Evolutionary conservation across 177 flowering plant species (phyloP), one percentile per base, ranked within the genome.

Genomic region (Tripterygium wilfordii): DNA sequence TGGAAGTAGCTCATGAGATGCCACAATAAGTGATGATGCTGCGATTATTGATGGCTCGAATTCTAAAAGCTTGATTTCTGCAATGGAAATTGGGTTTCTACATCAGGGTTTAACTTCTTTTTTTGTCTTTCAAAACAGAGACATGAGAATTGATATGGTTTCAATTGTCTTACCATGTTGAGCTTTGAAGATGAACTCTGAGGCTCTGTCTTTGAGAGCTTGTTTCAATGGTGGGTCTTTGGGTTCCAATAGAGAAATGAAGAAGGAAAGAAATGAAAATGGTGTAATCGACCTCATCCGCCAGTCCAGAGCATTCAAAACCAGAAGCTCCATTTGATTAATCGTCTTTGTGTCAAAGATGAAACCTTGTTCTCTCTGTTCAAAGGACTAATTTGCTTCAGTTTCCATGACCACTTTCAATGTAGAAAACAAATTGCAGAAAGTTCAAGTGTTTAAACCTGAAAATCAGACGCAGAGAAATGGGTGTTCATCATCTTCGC

Each of bases 401-500:
- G 23, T 16, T 26, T 5, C 25, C 13, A 0, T 14, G 19, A 2
- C 26, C 12, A 10, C 28, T 13, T 15, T 2, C 15, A 3, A 14
- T 12, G 3, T 36, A 26, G 3, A 24, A 10, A 5, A 13, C 4
- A 1, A 49, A 35, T 21, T 15, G 15, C 17, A 2, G 27, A 27
- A 10, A n/a, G 8, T 6, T 15, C 1, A 12, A 18, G 7, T 2
- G 12, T 30, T 13, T 37, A n/a, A n/a, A 82, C 87, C 78, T 69
- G 83, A 30, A 78, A 48, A 56, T 72, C 63, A 14, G 67, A 35
- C 7, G 56, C 19, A 9, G 78, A 72, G 53, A 68, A 54, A 14
- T 66, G 51, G 10, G 56, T 38, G 36, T 71, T 68, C 39, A 54
- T 76, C 95, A 86, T 83, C 69, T 86, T 86, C 9, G 69, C 60